Conservation (phyloP, 2,329 filamentous ascomycete species). For the Aspergillus eucalypticola region DNA sequence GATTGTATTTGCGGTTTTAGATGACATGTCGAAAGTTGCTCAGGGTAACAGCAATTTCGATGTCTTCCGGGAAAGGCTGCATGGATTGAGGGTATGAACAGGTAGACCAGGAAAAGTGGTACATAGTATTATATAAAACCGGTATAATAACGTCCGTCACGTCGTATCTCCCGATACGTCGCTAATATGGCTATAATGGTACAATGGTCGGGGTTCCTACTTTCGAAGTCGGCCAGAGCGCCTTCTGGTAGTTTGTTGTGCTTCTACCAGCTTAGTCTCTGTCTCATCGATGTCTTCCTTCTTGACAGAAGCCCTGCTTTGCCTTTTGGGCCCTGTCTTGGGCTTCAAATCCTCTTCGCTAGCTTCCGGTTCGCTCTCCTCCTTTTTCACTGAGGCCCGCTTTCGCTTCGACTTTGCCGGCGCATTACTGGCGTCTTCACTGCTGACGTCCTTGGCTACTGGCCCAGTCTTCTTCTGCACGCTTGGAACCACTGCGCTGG, state of each 20-base stretch:
- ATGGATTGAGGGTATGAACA: constrained; percentile 31
- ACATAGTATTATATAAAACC: not conserved
- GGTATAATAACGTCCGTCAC: not conserved
- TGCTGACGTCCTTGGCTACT: constrained; percentile 55
- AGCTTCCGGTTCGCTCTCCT: constrained; percentile 21
- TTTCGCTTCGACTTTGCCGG: constrained; percentile 35
- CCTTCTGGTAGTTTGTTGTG: constrained; percentile 22
- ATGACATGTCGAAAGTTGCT: constrained; percentile 22
- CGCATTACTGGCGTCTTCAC: constrained; percentile 26
- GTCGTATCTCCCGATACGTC: not conserved
- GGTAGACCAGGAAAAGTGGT: not conserved
- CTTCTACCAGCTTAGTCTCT: constrained; percentile 17
- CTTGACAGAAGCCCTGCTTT: constrained; percentile 26
- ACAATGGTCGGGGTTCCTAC: constrained; percentile 7
- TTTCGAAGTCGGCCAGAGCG: constrained; percentile 34
- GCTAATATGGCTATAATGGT: not conserved
- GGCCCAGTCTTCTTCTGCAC: constrained; percentile 79
- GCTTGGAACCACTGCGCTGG: constrained; percentile 82
- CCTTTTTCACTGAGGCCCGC: constrained; percentile 30
- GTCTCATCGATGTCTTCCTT: constrained; percentile 21
- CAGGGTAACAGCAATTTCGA: constrained; percentile 34
- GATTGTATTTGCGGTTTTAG: constrained; percentile 64
- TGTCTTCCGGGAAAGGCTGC: constrained; percentile 31
- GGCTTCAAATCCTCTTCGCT: constrained; percentile 23
- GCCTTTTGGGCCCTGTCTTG: constrained; percentile 28